These are phyloP conservation scores for Cladosporium austrohemisphaericum DNA, from an alignment of 2,329 filamentous ascomycete species.

Conservation along the genomic window DNA sequence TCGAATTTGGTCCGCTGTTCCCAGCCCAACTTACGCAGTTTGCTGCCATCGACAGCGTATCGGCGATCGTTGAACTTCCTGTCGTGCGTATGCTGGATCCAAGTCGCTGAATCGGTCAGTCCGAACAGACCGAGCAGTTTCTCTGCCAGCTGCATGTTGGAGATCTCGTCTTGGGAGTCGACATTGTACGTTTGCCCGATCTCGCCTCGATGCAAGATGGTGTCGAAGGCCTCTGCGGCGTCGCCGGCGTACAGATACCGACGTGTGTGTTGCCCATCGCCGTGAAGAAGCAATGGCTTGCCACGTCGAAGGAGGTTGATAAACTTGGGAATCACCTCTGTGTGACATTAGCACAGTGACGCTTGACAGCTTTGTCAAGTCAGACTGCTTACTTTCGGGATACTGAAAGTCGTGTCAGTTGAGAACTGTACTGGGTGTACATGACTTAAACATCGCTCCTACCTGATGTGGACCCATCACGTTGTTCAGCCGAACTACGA, in stretches of 20 bases:
- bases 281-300: constrained; percentile 68
- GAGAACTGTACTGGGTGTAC: too few species aligned
- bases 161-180: constrained; percentile 72
- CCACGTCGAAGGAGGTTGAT: constrained; percentile 65
- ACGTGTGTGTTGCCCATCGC: constrained; percentile 69
- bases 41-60: constrained; percentile 68
- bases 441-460: constrained; percentile 35
- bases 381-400: constrained; percentile 21
- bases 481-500: constrained; percentile 79
- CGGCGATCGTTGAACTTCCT: constrained; percentile 74
- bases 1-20: constrained; percentile 62
- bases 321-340: constrained; percentile 83
- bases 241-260: constrained; percentile 76
- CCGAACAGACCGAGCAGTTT: constrained; percentile 62
- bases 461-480: constrained; percentile 83
- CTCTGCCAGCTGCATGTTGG: constrained; percentile 66
- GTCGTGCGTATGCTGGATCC: constrained; percentile 72
- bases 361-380: neutral
- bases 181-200: constrained; percentile 80
- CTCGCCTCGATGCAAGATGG: constrained; percentile 72
- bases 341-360: constrained; percentile 2
- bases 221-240: constrained; percentile 77
- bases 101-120: constrained; percentile 53
- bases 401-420: constrained; percentile 22
- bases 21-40: constrained; percentile 66